Base-by-base conservation (phyloP, 176 grass and related monocot species). In the Carex scoparia region DNA sequence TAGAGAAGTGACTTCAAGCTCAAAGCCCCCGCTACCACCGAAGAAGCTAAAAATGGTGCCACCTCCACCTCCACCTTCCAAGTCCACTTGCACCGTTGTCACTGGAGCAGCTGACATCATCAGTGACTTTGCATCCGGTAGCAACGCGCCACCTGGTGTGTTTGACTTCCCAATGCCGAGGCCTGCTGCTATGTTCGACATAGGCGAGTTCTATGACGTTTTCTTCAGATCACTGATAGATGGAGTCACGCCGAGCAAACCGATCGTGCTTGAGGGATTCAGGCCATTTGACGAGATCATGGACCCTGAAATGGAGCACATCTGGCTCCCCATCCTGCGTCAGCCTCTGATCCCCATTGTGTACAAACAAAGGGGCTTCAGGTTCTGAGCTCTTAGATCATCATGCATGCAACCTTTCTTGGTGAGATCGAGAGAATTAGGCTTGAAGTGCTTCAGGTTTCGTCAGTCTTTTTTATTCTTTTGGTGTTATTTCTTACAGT, bases 221-320 rank as follows among this genome's bases (percentile, higher is more conserved):
- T 97, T 97, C 92, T 97, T 92, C 89, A 78, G 71, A 18, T 97
- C 94, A 3, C 87, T 87, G 27, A 87, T 94, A 48, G 94, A 94
- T 54, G 89, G 90, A 6, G 18, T 71, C 40, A 3, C 18, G 7
- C 71, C 84, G n/a, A 37, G 69, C 7, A 88, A 91, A 62, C 80
- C 62, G 19, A 23, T 78, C 35, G 81, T 88, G 68, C 19, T 86
- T 15, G 83, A 56, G 4, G 84, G 70, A 85, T 70, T 69, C 61
- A 33, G 55, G 73, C 10, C 63, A 77, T 70, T 91, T 40, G 87
- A 92, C 11, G 90, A 79, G 63, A 54, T 94, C 44, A 82, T 81
- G 5, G 92, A 91, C 2, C 77, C 27, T 77, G 89, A 86, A 70
- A 92, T 90, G 87, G 90, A 97, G 79, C 85, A 82, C 55, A 61